These are phyloP conservation scores for Leishmania guyanensis DNA, from an alignment of 208 protist species.

Conservation along the genomic window DNA sequence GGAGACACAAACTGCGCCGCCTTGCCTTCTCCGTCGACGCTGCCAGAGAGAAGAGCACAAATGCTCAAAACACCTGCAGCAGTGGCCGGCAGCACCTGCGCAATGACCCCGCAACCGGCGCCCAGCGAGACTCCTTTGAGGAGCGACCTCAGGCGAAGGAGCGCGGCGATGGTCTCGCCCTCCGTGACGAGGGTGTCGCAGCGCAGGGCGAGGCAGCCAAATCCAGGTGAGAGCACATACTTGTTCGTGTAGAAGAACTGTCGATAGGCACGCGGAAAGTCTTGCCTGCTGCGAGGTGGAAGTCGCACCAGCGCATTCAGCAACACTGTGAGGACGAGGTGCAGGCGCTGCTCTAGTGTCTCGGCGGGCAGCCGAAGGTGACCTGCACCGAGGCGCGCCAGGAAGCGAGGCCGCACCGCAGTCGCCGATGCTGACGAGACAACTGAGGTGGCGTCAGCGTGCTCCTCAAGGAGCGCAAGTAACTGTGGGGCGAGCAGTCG, in stretches of 20 bases:
- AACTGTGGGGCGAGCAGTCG: constrained; percentile 44
- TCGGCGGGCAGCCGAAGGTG: constrained; percentile 49
- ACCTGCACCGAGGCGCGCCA: constrained; percentile 11
- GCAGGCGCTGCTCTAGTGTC: constrained; percentile 79
- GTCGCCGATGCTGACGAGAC: background rate
- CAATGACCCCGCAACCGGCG: constrained; percentile 33
- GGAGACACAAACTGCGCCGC: background rate
- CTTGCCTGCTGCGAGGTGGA: constrained; percentile 3
- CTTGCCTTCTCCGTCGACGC: background rate
- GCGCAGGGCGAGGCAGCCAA: constrained; percentile 65
- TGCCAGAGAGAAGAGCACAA: constrained; percentile 9
- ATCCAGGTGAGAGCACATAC: constrained; percentile 70
- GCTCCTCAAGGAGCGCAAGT: constrained; percentile 42
- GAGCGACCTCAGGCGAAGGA: constrained; percentile 49
- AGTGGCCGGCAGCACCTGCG: constrained; percentile 50
- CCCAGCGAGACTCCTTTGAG: constrained; percentile 51
- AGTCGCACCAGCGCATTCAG: constrained; percentile 47
- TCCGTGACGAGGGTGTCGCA: background rate
- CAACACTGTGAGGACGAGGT: constrained; percentile 51
- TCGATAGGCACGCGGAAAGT: constrained; percentile 46
- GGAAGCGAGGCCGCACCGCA: constrained; percentile 12
- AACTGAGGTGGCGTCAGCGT: constrained; percentile 16
- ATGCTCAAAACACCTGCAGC: constrained; percentile 55
- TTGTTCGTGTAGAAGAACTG: constrained; percentile 65
- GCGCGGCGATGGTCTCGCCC: constrained; percentile 29